phyloP scores from a whole-genome alignment of 2,329 filamentous ascomycete species.

The Pseudocercospora vitis region DNA sequence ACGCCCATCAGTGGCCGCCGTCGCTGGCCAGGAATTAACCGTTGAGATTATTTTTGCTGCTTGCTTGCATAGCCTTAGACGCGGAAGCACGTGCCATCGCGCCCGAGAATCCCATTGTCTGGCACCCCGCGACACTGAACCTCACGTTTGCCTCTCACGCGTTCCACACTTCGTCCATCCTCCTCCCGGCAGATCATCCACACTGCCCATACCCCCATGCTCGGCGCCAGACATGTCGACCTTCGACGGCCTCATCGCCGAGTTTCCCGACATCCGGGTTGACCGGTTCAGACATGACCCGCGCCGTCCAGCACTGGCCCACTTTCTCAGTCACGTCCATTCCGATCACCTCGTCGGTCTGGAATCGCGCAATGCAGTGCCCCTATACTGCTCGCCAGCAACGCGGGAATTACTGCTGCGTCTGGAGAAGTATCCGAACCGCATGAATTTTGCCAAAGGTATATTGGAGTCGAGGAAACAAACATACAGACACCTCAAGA shows the following conservation, averaged over 20 bases:
- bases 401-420: conserved; percentile 77
- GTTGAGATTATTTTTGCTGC: too few relatives aligned
- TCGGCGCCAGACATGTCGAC: conserved; percentile 64
- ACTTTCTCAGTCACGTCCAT: conserved; percentile 89
- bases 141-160: not conserved
- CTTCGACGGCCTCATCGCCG: conserved; percentile 68
- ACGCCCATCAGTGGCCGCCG: too few relatives aligned
- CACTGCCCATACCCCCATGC: not conserved
- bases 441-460: conserved; percentile 77
- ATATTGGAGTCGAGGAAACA: conserved; percentile 72
- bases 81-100: not conserved
- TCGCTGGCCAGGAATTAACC: too few relatives aligned
- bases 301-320: conserved; percentile 67
- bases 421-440: conserved; percentile 70
- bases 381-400: conserved; percentile 85
- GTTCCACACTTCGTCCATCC: not conserved
- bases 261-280: conserved; percentile 79
- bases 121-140: not conserved
- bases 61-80: too few relatives aligned
- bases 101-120: not conserved
- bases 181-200: not conserved
- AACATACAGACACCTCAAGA: conserved; percentile 74
- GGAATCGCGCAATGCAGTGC: conserved; percentile 72
- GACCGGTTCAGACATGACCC: conserved; percentile 64
- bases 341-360: conserved; percentile 84